A percentile compares a stretch with the other conserved stretches of the same genome.
Evolutionary conservation across 1,139 yeast genomes (phyloP).

Genomic region (Hyphopichia pseudoburtonii): DNA sequence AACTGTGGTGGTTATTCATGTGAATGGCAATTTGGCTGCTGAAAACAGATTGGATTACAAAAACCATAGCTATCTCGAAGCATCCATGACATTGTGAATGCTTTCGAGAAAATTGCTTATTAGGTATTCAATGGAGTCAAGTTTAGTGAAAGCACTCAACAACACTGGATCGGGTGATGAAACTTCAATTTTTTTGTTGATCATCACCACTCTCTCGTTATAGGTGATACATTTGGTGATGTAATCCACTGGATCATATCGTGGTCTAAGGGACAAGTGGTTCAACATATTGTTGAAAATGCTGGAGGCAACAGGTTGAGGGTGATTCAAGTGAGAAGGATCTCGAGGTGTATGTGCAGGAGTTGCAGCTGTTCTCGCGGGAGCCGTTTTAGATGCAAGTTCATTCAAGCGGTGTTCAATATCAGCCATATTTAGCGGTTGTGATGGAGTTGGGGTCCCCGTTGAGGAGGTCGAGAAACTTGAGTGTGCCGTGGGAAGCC

Average conservation of each 20-base stretch:
- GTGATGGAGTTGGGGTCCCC: constrained; percentile 6
- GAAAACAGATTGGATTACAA: background rate
- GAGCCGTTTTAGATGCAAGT: background rate
- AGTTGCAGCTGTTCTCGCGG: no score
- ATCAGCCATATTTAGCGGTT: constrained; percentile 19
- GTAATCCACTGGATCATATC: constrained; percentile 40
- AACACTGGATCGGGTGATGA: constrained; percentile 46
- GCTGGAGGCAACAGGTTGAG: constrained; percentile 8
- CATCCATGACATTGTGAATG: constrained; percentile 4
- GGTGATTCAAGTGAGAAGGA: no score
- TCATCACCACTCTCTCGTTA: constrained; percentile 42
- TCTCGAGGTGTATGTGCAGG: no score
- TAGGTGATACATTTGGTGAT: constrained; percentile 46
- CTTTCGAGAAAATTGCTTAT: constrained; percentile 26
- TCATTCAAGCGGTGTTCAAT: constrained; percentile 16
- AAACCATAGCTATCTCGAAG: background rate
- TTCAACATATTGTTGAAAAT: constrained; percentile 27
- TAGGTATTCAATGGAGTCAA: constrained; percentile 44
- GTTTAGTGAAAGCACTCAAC: constrained; percentile 44
- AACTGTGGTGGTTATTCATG: background rate
- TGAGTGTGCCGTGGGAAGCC: constrained; percentile 17
- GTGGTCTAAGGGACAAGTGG: constrained; percentile 32
- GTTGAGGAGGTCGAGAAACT: constrained; percentile 1
- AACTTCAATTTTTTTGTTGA: constrained; percentile 43
- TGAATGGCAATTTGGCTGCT: background rate